A percentile compares a stretch with the other conserved stretches of the same genome.
Evolutionary conservation across 192 early-diverging fungal genomes (phyloP).

Genomic region (Thamnidium elegans): DNA sequence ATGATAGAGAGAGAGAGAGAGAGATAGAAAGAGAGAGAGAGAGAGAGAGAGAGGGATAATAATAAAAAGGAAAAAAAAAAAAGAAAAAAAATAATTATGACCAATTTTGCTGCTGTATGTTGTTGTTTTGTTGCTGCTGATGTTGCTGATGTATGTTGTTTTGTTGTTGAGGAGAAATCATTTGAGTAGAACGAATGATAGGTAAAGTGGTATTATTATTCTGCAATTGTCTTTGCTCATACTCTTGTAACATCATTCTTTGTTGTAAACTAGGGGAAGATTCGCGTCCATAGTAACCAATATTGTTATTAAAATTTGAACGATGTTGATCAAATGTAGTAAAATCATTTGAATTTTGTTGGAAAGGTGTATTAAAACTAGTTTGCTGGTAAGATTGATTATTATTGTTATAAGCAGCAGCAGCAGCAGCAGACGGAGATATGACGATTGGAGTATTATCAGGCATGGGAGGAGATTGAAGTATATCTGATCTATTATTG

Average conservation of each 20-base stretch:
- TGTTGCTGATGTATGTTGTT: not conserved
- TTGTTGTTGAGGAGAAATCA: not conserved
- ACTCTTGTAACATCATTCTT: constrained; percentile 3
- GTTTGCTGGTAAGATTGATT: not conserved
- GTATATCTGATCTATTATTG: not conserved
- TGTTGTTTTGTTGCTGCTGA: constrained; percentile 8
- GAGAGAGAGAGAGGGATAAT: not conserved
- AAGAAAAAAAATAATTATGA: not conserved
- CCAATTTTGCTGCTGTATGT: not conserved
- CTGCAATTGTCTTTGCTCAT: constrained; percentile 8
- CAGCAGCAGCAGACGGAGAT: not conserved
- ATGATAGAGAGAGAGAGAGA: not conserved
- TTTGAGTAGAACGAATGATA: too few relatives aligned
- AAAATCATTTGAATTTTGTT: not conserved
- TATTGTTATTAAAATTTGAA: not conserved
- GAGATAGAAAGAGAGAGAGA: not conserved
- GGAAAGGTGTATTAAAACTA: constrained; percentile 5
- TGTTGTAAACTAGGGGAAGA: not conserved
- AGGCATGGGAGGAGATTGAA: constrained; percentile 10
- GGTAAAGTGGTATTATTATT: constrained; percentile 46
- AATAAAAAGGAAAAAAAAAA: too few relatives aligned
- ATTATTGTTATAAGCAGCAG: not conserved
- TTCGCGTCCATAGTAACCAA: not conserved
- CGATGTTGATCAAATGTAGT: constrained; percentile 7
- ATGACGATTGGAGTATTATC: not conserved